phyloP scores from a whole-genome alignment of 257 asterid genomes.

The Solanum okadae region DNA sequence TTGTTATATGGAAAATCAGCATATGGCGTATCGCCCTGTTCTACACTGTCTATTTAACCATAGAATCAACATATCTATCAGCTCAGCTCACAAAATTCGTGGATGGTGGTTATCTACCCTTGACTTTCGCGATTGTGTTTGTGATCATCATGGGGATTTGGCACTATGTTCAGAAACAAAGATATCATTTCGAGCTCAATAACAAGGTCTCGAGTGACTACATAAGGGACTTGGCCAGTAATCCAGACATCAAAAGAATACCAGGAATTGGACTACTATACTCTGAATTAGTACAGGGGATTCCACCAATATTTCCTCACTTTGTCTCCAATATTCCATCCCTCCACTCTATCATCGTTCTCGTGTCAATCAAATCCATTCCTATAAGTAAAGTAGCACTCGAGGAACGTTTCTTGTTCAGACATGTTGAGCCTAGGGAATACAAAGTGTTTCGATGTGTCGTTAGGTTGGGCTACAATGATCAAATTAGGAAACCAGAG shows the following conservation, averaged over 20 bases:
- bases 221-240: conserved; percentile 26
- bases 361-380: conserved; percentile 61
- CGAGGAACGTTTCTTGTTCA: conserved; percentile 54
- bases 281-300: conserved; percentile 62
- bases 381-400: conserved; percentile 44
- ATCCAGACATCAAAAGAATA: conserved; percentile 14
- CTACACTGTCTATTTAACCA: conserved; percentile 16
- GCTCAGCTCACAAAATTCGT: conserved; percentile 52
- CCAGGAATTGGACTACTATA: conserved; percentile 68
- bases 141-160: conserved; percentile 52
- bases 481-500: conserved; percentile 29
- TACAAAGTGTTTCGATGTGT: conserved; percentile 44
- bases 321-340: conserved; percentile 48
- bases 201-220: conserved; percentile 46
- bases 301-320: conserved; percentile 65
- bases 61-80: conserved; percentile 36
- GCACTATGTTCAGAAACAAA: conserved; percentile 47
- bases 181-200: conserved; percentile 46
- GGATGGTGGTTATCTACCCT: conserved; percentile 63
- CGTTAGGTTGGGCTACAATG: conserved; percentile 63
- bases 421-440: conserved; percentile 42
- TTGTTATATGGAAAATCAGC: conserved; percentile 53
- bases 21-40: conserved; percentile 37
- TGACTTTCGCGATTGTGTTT: conserved; percentile 35
- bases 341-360: conserved; percentile 39